Percentiles rank a stretch among this genome's conserved stretches.
These are phyloP conservation scores for Vaccinium vitisidaea DNA, from an alignment of 148 eudicot genomes.

Conservation along the genomic window DNA sequence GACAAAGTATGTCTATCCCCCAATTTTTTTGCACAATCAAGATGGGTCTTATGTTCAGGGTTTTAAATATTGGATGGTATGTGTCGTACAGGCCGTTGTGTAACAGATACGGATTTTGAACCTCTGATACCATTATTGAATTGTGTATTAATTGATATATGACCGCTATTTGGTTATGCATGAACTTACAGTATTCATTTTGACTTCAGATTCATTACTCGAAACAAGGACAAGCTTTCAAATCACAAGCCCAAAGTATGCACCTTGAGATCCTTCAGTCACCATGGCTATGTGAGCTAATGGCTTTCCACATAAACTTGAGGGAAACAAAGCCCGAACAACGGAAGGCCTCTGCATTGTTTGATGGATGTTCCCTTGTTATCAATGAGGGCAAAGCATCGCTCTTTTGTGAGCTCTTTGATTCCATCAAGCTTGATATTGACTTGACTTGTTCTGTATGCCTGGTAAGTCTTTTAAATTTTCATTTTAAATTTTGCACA, in stretches of 20 bases:
- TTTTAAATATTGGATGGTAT: neutral
- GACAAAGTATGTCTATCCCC: conserved; percentile 60
- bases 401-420: conserved; percentile 74
- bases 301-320: conserved; percentile 85
- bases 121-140: neutral
- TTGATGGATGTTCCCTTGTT: conserved; percentile 62
- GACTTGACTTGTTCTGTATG: conserved; percentile 93
- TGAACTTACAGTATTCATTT: neutral
- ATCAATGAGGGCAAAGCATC: conserved; percentile 43
- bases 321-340: conserved; percentile 47
- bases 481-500: neutral
- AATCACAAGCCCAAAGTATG: conserved; percentile 84
- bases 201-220: conserved; percentile 71
- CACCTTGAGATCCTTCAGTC: conserved; percentile 92
- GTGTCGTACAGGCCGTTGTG: neutral
- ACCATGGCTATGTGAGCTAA: conserved; percentile 94
- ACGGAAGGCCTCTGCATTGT: conserved; percentile 38
- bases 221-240: conserved; percentile 89
- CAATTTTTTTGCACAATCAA: neutral
- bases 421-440: conserved; percentile 78
- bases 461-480: conserved; percentile 52
- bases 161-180: neutral
- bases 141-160: neutral
- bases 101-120: neutral
- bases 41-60: neutral